Percentiles rank a stretch among this genome's conserved stretches.
phyloP scores from a whole-genome alignment of 1,284 basidiomycete species.

The Schizophyllum commune region DNA sequence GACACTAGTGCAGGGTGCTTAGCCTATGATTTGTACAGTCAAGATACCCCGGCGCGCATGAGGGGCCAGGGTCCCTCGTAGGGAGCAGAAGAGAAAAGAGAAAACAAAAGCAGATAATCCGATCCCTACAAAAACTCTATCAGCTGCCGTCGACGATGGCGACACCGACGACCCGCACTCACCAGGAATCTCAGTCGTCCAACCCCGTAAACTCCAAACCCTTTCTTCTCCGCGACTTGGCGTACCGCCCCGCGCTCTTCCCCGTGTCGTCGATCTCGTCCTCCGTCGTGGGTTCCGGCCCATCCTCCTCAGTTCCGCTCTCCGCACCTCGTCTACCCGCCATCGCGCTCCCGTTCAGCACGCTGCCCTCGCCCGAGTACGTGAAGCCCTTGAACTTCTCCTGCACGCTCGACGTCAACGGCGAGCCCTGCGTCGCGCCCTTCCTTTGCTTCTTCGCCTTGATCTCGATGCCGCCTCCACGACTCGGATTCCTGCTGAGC shows the following conservation, averaged over 20 bases:
- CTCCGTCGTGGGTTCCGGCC: slow-evolving; percentile 45
- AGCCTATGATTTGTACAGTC: slow-evolving; percentile 12
- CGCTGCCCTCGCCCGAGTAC: slow-evolving; percentile 77
- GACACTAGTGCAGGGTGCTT: slow-evolving; percentile 10
- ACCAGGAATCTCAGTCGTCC: slow-evolving; percentile 22
- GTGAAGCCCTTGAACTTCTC: slow-evolving; percentile 93
- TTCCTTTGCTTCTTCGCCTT: slow-evolving; percentile 38
- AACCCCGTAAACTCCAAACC: slow-evolving; percentile 39
- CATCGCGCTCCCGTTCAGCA: slow-evolving; percentile 26
- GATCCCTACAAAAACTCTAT: no score
- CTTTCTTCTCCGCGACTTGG: slow-evolving; percentile 37
- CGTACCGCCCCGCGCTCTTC: slow-evolving; percentile 55
- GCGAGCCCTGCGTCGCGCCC: slow-evolving; percentile 44
- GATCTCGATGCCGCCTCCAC: slow-evolving; percentile 44
- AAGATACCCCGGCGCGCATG: background rate
- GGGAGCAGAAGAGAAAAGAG: no score
- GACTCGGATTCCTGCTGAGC: slow-evolving; percentile 11
- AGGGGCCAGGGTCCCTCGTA: background rate
- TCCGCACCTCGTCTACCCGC: slow-evolving; percentile 33
- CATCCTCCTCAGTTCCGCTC: slow-evolving; percentile 29
- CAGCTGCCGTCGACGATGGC: background rate
- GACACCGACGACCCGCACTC: background rate
- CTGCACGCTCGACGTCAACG: slow-evolving; percentile 84
- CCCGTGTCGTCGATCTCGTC: slow-evolving; percentile 58
- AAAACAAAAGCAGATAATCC: background rate